Conservation (phyloP, 352 stramenopile genomes). For the Globisporangium parvum region DNA sequence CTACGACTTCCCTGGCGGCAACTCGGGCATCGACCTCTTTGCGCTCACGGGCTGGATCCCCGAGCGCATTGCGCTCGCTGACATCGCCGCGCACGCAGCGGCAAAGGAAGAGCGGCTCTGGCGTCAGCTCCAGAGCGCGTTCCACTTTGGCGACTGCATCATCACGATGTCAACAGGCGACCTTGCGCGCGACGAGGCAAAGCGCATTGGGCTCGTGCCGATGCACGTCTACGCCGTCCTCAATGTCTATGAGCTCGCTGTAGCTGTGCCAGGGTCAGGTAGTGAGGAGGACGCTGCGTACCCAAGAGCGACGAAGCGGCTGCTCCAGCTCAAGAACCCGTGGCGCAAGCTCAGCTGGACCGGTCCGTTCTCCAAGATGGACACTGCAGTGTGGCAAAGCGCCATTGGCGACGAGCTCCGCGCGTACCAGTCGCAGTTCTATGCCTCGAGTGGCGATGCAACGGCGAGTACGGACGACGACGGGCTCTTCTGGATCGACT, state of each 20-base stretch:
- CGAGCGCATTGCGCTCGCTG: constrained; percentile 80
- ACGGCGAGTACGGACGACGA: constrained; percentile 61
- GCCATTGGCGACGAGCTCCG: constrained; percentile 53
- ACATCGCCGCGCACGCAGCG: constrained; percentile 20
- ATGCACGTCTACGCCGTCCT: constrained; percentile 97
- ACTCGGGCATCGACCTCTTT: constrained; percentile 97
- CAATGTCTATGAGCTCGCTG: constrained; percentile 80
- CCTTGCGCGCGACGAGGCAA: constrained; percentile 56
- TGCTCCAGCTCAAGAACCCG: constrained; percentile 96
- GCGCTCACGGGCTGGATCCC: constrained; percentile 98
- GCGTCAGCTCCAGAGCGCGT: constrained; percentile 90
- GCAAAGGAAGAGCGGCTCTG: constrained; percentile 54
- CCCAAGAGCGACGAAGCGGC: constrained; percentile 25
- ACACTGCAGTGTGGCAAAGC: constrained; percentile 47
- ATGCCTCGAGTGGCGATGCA: constrained; percentile 15
- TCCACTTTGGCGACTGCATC: constrained; percentile 95
- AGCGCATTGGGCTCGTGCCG: constrained; percentile 90
- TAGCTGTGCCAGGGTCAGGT: not conserved
- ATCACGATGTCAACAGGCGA: constrained; percentile 94
- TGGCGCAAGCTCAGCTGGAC: constrained; percentile 88
- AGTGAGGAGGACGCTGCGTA: constrained; percentile 11
- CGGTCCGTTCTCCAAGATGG: constrained; percentile 77
- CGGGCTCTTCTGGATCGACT: constrained; percentile 96
- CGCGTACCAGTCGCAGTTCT: constrained; percentile 47
- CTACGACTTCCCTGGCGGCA: constrained; percentile 97